A percentile compares a stretch with the other conserved stretches of the same genome.
Conservation (phyloP, 257 asterid species). For the Petrea volubilis region DNA sequence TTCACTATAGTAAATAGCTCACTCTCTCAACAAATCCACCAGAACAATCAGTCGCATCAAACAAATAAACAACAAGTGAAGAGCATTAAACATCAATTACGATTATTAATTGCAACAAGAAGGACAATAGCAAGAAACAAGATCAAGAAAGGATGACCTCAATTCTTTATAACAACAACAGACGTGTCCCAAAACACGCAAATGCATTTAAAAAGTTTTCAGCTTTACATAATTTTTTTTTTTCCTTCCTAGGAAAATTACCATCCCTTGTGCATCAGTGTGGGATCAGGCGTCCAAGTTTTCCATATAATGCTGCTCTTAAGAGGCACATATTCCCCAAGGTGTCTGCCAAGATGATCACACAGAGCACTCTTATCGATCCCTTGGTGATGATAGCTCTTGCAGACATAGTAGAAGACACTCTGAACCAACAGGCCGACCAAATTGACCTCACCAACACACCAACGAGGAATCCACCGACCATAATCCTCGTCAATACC, state of each 20-base stretch:
- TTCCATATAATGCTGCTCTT: slow-evolving; percentile 95
- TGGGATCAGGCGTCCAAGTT: slow-evolving; percentile 60
- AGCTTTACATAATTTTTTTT: slow-evolving; percentile 23
- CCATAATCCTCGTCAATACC: slow-evolving; percentile 64
- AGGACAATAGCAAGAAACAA: slow-evolving; percentile 1
- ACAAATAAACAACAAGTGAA: neutral
- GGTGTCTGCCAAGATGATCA: slow-evolving; percentile 97
- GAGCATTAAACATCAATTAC: neutral
- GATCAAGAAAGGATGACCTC: slow-evolving; percentile 25
- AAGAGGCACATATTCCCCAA: slow-evolving; percentile 94
- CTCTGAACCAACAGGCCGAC: slow-evolving; percentile 89
- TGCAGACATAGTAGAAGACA: slow-evolving; percentile 92
- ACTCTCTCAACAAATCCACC: neutral
- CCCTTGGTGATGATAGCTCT: slow-evolving; percentile 88
- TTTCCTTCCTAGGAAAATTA: slow-evolving; percentile 9
- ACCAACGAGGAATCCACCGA: slow-evolving; percentile 91
- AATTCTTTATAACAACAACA: slow-evolving; percentile 23
- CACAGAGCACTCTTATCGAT: slow-evolving; percentile 82
- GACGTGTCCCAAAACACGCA: slow-evolving; percentile 17
- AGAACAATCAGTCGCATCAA: neutral
- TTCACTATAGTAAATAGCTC: too few relatives aligned
- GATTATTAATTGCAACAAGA: neutral
- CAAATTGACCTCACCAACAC: slow-evolving; percentile 77
- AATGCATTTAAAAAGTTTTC: neutral
- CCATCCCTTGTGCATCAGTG: slow-evolving; percentile 11